Evolutionary conservation across 805 yeast species (phyloP).

Genomic region (Ogataea pini): DNA sequence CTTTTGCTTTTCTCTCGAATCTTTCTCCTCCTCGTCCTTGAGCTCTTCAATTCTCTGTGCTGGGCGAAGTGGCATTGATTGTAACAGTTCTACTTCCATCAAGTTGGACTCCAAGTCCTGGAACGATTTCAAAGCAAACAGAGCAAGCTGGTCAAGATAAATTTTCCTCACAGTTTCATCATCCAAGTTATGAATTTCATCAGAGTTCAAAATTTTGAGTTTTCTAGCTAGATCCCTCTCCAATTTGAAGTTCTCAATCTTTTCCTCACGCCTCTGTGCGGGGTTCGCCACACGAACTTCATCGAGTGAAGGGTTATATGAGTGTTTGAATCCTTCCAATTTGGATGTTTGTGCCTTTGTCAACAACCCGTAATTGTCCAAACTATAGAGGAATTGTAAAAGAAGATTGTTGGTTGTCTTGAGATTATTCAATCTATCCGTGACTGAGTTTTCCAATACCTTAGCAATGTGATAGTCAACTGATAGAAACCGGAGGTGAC

Average conservation of each 20-base stretch:
- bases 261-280: conserved; percentile 59
- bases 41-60: conserved; percentile 10
- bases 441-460: conserved; percentile 34
- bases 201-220: conserved; percentile 42
- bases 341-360: conserved; percentile 37
- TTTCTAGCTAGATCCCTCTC: conserved; percentile 55
- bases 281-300: conserved; percentile 42
- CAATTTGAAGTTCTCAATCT: conserved; percentile 64
- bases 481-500: conserved; percentile 58
- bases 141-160: conserved; percentile 54
- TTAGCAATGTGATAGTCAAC: conserved; percentile 61
- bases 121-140: conserved; percentile 55
- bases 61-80: conserved; percentile 40
- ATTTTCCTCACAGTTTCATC: conserved; percentile 65
- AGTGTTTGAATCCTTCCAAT: conserved; percentile 42
- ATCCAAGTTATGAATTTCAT: conserved; percentile 44
- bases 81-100: conserved; percentile 69
- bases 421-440: conserved; percentile 36
- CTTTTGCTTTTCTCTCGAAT: conserved; percentile 16
- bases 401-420: conserved; percentile 45
- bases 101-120: conserved; percentile 55
- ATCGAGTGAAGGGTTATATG: conserved; percentile 43
- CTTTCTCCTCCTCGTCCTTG: conserved; percentile 9
- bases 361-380: conserved; percentile 48
- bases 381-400: conserved; percentile 45